Evolutionary conservation across 345 rosid species (phyloP).

Genomic region (Euphorbia tirucalli): DNA sequence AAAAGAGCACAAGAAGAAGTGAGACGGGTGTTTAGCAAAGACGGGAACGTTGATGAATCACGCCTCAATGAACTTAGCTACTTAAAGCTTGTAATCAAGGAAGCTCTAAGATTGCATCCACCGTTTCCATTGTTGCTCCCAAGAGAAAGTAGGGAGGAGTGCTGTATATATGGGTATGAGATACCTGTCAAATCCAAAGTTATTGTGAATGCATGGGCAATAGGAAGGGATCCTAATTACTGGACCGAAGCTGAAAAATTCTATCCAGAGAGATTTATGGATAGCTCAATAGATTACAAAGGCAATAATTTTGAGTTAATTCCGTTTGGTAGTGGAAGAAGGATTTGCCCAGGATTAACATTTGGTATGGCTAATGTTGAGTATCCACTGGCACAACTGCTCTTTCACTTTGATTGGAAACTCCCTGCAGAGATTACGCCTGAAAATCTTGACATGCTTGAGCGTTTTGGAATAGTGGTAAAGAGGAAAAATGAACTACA

Average conservation of each 20-base stretch:
- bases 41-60: not conserved
- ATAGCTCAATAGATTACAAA: too few relatives aligned
- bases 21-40: not conserved
- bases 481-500: too few relatives aligned
- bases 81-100: conserved; percentile 1
- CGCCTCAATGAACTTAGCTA: not conserved
- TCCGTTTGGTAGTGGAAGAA: conserved; percentile 17
- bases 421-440: not conserved
- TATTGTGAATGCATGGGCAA: too few relatives aligned
- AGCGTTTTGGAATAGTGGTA: too few relatives aligned
- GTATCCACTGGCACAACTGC: too few relatives aligned
- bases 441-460: not conserved
- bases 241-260: too few relatives aligned
- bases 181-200: too few relatives aligned
- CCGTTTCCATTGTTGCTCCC: conserved; percentile 6
- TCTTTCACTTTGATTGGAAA: not conserved
- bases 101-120: conserved; percentile 11
- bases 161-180: too few relatives aligned
- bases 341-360: conserved; percentile 6
- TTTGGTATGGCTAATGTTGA: conserved; percentile 1
- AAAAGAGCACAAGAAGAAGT: not conserved
- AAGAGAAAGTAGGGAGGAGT: too few relatives aligned
- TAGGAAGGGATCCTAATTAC: too few relatives aligned
- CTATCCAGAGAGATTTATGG: too few relatives aligned
- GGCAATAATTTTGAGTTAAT: too few relatives aligned